Conservation (phyloP, 2,329 filamentous ascomycete species). For the Mollisia scopiformis region DNA sequence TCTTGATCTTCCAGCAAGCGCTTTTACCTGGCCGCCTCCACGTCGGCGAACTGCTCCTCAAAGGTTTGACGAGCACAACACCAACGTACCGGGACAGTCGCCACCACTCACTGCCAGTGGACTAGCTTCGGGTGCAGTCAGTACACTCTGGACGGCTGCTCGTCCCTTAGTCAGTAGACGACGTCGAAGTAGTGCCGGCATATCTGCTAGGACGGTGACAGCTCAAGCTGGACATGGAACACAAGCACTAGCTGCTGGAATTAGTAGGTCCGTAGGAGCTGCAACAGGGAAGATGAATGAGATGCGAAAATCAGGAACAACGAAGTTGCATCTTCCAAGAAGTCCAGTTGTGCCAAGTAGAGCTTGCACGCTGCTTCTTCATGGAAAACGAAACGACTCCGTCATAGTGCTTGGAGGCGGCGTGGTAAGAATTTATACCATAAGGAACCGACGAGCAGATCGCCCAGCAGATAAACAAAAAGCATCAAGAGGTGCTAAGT, state of each 20-base stretch:
- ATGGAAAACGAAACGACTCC: conserved; percentile 61
- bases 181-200: conserved; percentile 36
- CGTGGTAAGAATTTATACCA: conserved; percentile 62
- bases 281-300: conserved; percentile 72
- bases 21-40: conserved; percentile 85
- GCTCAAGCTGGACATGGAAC: conserved; percentile 68
- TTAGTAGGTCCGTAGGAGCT: conserved; percentile 72
- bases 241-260: conserved; percentile 72
- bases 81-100: conserved; percentile 50
- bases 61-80: conserved; percentile 14
- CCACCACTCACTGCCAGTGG: conserved; percentile 46
- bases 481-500: conserved; percentile 46
- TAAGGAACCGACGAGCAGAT: conserved; percentile 48
- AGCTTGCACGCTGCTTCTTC: conserved; percentile 68
- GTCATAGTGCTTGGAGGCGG: conserved; percentile 70
- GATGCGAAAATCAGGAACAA: conserved; percentile 75
- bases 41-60: conserved; percentile 43
- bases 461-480: conserved; percentile 58
- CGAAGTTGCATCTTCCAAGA: conserved; percentile 69
- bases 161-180: conserved; percentile 35
- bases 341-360: conserved; percentile 55
- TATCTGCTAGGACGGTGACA: conserved; percentile 35
- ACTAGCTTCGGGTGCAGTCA: conserved; percentile 38
- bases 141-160: conserved; percentile 36
- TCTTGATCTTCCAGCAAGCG: conserved; percentile 80